phyloP scores from a whole-genome alignment of 257 asterid species.

The Echites panduratus region DNA sequence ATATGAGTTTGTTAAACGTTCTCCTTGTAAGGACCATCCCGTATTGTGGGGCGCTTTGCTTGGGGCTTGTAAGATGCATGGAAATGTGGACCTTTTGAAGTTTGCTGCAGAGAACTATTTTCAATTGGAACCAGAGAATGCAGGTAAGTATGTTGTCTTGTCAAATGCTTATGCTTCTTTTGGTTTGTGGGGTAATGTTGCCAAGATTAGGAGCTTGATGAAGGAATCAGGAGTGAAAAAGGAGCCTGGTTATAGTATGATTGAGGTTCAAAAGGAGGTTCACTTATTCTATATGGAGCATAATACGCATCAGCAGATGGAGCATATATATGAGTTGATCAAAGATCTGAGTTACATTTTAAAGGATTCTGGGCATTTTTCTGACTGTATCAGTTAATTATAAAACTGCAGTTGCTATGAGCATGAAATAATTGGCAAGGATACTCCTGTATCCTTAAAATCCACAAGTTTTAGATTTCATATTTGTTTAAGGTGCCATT shows the following conservation, averaged over 20 bases:
- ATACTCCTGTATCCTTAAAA: background rate
- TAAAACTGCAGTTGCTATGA: constrained; percentile 13
- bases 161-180: constrained; percentile 81
- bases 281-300: constrained; percentile 86
- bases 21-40: constrained; percentile 68
- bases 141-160: constrained; percentile 81
- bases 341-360: constrained; percentile 42
- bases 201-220: constrained; percentile 71
- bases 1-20: constrained; percentile 46
- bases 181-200: constrained; percentile 88
- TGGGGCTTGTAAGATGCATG: constrained; percentile 80
- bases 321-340: constrained; percentile 42
- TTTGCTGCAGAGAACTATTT: constrained; percentile 78
- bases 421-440: background rate
- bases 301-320: constrained; percentile 63
- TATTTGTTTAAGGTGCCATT: background rate
- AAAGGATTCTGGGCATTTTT: constrained; percentile 46
- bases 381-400: constrained; percentile 37
- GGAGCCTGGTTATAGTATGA: constrained; percentile 93
- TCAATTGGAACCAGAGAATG: constrained; percentile 73
- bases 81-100: constrained; percentile 62
- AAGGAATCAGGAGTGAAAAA: constrained; percentile 74
- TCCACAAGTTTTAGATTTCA: background rate
- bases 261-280: constrained; percentile 66
- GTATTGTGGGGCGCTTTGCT: constrained; percentile 88